phyloP scores from a whole-genome alignment of 2,329 filamentous ascomycete genomes.

The Trichoderma citrinoviride region DNA sequence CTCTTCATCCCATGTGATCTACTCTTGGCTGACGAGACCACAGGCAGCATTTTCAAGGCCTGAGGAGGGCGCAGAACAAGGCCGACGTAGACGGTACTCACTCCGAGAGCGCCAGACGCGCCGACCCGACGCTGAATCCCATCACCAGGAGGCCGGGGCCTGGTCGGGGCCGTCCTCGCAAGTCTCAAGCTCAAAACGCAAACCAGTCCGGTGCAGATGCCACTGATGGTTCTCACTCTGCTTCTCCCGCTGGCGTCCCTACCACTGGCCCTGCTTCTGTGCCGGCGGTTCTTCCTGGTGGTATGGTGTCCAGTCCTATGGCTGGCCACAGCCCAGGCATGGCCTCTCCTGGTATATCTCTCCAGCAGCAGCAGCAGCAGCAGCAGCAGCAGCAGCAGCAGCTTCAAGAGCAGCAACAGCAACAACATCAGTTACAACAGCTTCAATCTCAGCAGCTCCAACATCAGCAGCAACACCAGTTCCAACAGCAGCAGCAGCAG shows the following conservation, averaged over 20 bases:
- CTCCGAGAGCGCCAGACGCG: constrained; percentile 38
- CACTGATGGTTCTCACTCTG: neutral
- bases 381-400: constrained; percentile 22
- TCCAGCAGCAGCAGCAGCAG: constrained; percentile 7
- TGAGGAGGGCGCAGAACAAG: constrained; percentile 56
- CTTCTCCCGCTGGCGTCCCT: neutral
- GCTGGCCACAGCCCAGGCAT: neutral
- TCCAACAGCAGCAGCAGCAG: neutral
- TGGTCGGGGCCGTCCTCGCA: constrained; percentile 54
- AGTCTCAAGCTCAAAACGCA: constrained; percentile 30
- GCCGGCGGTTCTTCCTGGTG: neutral
- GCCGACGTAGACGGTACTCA: constrained; percentile 40
- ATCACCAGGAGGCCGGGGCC: constrained; percentile 60
- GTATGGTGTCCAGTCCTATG: constrained; percentile 4
- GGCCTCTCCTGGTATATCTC: constrained; percentile 16
- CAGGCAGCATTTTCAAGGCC: constrained; percentile 61
- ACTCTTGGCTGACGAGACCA: constrained; percentile 6
- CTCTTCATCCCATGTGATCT: neutral
- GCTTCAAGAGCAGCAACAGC: constrained; percentile 3
- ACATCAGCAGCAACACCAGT: neutral
- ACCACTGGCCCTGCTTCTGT: constrained; percentile 13
- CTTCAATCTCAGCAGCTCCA: neutral
- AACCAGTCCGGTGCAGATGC: constrained; percentile 11
- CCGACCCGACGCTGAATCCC: constrained; percentile 55
- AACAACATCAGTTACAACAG: neutral